Evolutionary conservation across 495 filamentous ascomycete species (phyloP).

Genomic region (Bathelium albidoporum): DNA sequence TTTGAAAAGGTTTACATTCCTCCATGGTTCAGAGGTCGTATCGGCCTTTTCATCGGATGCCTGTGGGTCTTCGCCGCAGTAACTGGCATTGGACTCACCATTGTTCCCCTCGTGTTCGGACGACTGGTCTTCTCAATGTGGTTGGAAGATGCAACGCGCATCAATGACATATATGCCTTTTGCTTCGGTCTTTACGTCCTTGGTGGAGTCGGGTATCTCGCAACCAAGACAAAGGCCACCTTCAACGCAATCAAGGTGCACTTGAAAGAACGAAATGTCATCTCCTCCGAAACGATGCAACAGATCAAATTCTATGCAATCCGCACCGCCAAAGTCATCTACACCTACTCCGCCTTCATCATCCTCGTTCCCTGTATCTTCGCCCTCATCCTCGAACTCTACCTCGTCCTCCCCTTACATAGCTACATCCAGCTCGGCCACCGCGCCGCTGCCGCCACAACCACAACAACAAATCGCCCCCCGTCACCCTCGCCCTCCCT

Average conservation of each 20-base stretch:
- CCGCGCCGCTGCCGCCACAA: neutral
- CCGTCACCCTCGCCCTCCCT: slow-evolving; percentile 6
- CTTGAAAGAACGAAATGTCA: slow-evolving; percentile 41
- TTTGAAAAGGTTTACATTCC: slow-evolving; percentile 85
- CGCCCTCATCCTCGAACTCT: slow-evolving; percentile 74
- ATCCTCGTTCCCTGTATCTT: slow-evolving; percentile 75
- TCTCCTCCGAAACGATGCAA: slow-evolving; percentile 26
- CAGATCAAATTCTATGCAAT: slow-evolving; percentile 10
- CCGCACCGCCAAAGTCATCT: slow-evolving; percentile 42
- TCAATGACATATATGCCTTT: slow-evolving; percentile 96
- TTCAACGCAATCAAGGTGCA: neutral
- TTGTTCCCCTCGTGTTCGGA: slow-evolving; percentile 75
- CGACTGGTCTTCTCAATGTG: slow-evolving; percentile 59
- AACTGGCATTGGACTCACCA: slow-evolving; percentile 81
- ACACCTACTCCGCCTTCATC: slow-evolving; percentile 60
- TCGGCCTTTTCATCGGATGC: slow-evolving; percentile 74
- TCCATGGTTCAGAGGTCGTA: slow-evolving; percentile 67
- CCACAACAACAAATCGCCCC: slow-evolving; percentile 22
- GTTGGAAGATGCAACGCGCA: slow-evolving; percentile 54
- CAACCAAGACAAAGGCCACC: slow-evolving; percentile 15
- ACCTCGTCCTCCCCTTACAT: slow-evolving; percentile 78
- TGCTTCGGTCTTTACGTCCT: slow-evolving; percentile 76
- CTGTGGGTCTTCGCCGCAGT: slow-evolving; percentile 91
- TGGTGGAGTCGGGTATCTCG: slow-evolving; percentile 50
- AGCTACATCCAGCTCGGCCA: slow-evolving; percentile 48